Percentiles rank a stretch among this genome's conserved stretches.
These are phyloP conservation scores for Pleurotus giganteus DNA, from an alignment of 768 basidiomycete genomes.

Conservation along the genomic window DNA sequence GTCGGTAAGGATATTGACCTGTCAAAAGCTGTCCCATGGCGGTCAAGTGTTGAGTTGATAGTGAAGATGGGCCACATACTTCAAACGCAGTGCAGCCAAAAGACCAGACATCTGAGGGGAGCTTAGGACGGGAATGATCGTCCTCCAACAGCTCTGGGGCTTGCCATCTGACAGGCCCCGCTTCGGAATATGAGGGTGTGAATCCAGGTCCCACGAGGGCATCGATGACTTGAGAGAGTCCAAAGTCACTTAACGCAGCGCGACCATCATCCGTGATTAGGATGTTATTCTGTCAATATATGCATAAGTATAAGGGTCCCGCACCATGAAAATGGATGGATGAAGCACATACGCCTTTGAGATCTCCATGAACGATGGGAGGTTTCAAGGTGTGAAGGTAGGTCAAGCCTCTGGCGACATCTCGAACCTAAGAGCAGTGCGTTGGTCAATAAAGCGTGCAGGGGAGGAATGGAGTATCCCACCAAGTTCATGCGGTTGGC, in stretches of 20 bases:
- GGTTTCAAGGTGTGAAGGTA: constrained; percentile 37
- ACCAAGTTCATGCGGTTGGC: constrained; percentile 19
- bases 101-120: constrained; percentile 27
- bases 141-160: constrained; percentile 27
- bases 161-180: constrained; percentile 27
- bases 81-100: constrained; percentile 31
- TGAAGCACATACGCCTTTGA: constrained; percentile 34
- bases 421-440: constrained; percentile 27
- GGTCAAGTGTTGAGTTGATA: too few species aligned
- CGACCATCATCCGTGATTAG: constrained; percentile 31
- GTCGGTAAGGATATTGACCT: constrained; percentile 23
- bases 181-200: constrained; percentile 18
- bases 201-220: constrained; percentile 22
- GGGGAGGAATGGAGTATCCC: background rate
- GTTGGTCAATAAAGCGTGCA: background rate
- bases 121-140: constrained; percentile 12
- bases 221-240: constrained; percentile 28
- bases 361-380: constrained; percentile 41
- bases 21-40: constrained; percentile 27
- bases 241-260: constrained; percentile 30
- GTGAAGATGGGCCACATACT: constrained; percentile 16
- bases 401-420: constrained; percentile 33
- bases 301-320: background rate
- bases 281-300: constrained; percentile 30
- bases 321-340: background rate